phyloP scores from a whole-genome alignment of 805 yeast species.

The Monosporozyma solicola region DNA sequence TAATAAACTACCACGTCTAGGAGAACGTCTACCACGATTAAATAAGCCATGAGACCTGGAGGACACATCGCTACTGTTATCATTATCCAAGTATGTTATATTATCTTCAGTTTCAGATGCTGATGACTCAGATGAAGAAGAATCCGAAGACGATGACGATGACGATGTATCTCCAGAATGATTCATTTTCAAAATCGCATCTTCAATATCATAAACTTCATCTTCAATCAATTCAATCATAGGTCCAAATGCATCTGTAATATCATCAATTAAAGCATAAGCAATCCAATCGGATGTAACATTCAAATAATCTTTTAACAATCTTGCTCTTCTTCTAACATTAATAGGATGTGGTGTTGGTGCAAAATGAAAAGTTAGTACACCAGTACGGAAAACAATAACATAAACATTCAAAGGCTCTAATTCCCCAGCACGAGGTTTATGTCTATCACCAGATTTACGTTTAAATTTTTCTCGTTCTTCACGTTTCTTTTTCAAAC shows the following conservation, averaged over 20 bases:
- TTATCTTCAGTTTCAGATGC: constrained; percentile 11
- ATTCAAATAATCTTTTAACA: constrained; percentile 77
- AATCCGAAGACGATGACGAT: constrained; percentile 18
- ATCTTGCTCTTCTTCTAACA: constrained; percentile 85
- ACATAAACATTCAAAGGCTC: constrained; percentile 89
- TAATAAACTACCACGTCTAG: not conserved
- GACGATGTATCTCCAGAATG: constrained; percentile 45
- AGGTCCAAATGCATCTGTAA: constrained; percentile 96
- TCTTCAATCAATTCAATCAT: constrained; percentile 89
- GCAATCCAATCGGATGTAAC: constrained; percentile 96
- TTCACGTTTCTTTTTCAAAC: constrained; percentile 21
- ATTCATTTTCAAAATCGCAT: constrained; percentile 81
- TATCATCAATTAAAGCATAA: constrained; percentile 91
- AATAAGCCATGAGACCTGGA: constrained; percentile 11
- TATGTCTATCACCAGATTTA: constrained; percentile 38
- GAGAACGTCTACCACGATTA: not conserved
- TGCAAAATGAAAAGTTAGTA: constrained; percentile 84
- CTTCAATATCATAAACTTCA: constrained; percentile 92
- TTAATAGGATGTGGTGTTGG: constrained; percentile 96
- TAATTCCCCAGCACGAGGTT: constrained; percentile 46
- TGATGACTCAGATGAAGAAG: constrained; percentile 14
- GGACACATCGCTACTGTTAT: not conserved
- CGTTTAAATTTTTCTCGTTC: constrained; percentile 34
- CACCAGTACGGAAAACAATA: constrained; percentile 84
- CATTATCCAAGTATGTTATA: not conserved